Conservation (phyloP, 148 eudicot species). For the Rhododendron vialii region DNA sequence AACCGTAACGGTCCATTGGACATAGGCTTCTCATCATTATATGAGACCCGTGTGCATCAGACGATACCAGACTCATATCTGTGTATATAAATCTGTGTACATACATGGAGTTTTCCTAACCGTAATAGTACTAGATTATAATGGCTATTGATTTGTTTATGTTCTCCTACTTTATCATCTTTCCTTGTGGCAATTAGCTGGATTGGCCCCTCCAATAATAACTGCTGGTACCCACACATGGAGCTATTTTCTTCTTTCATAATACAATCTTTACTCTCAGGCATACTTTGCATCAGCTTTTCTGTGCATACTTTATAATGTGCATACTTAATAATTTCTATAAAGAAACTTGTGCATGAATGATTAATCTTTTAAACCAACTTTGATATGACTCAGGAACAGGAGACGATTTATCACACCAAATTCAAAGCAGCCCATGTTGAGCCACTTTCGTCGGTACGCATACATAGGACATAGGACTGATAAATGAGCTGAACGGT, state of each 20-base stretch:
- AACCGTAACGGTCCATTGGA: not conserved
- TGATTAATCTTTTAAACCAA: not conserved
- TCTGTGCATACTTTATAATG: not conserved
- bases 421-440: not conserved
- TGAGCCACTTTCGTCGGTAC: not conserved
- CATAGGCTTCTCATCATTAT: not conserved
- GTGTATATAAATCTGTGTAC: not conserved
- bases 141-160: not conserved
- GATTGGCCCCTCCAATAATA: not conserved
- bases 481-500: not conserved
- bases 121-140: not conserved
- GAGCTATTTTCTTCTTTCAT: not conserved
- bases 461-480: not conserved
- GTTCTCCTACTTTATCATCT: not conserved
- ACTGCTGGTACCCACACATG: not conserved
- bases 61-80: not conserved
- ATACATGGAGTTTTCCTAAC: not conserved
- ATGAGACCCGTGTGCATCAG: not conserved
- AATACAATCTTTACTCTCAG: not conserved
- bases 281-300: not conserved
- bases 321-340: not conserved
- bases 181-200: conserved; percentile 9
- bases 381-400: not conserved
- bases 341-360: not conserved
- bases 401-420: not conserved